These are phyloP conservation scores for Spiromastix sp. DNA, from an alignment of 2,329 filamentous ascomycete genomes.

Conservation along the genomic window DNA sequence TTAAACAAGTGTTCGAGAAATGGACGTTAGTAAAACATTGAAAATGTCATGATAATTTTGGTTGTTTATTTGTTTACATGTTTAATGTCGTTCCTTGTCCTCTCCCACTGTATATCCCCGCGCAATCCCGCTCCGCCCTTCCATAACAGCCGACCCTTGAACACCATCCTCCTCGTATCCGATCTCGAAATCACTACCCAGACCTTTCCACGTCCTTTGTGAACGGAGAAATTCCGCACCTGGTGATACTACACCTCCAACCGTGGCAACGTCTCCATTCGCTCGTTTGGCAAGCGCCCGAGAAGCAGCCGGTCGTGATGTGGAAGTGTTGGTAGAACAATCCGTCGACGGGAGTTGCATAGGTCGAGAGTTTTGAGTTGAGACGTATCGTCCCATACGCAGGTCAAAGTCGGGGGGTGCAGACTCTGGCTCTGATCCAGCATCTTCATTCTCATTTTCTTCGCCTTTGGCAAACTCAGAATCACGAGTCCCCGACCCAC, in stretches of 20 bases:
- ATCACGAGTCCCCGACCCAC: conserved; percentile 11
- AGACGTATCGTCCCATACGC: conserved; percentile 73
- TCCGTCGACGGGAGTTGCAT: conserved; percentile 29
- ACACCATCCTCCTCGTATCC: conserved; percentile 48
- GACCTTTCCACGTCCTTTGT: conserved; percentile 78
- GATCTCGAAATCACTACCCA: conserved; percentile 73
- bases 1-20: too few relatives aligned
- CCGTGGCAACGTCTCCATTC: conserved; percentile 63
- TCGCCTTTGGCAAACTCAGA: conserved; percentile 30
- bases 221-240: conserved; percentile 79
- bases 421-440: conserved; percentile 58
- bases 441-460: conserved; percentile 37
- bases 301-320: conserved; percentile 17
- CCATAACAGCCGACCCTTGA: conserved; percentile 48
- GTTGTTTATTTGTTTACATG: too few relatives aligned
- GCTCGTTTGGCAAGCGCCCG: conserved; percentile 53
- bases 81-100: conserved; percentile 28
- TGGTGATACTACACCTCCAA: conserved; percentile 81
- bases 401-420: conserved; percentile 83
- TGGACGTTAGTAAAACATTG: too few relatives aligned
- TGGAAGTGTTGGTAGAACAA: conserved; percentile 20
- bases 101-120: conserved; percentile 75
- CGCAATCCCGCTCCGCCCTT: conserved; percentile 79
- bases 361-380: conserved; percentile 57
- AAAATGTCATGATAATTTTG: too few relatives aligned